phyloP scores from a whole-genome alignment of 1,139 yeast genomes.

The Candida sanyaensis region DNA sequence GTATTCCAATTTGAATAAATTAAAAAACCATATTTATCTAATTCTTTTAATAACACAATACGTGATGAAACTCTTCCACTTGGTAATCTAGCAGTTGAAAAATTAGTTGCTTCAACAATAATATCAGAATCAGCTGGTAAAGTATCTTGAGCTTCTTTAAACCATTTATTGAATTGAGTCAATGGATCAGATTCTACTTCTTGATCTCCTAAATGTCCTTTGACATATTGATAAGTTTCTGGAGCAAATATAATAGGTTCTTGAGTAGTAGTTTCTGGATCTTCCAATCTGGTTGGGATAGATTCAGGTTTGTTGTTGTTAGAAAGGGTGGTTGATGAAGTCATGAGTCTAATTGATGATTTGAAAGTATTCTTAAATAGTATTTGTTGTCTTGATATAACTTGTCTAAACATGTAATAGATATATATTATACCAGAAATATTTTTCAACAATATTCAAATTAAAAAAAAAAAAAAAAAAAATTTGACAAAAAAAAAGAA shows the following conservation, averaged over 20 bases:
- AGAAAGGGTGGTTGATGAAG: constrained; percentile 1
- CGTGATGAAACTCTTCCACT: constrained; percentile 86
- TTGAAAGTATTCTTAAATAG: constrained; percentile 3
- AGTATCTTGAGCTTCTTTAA: constrained; percentile 64
- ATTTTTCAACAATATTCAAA: too few species aligned
- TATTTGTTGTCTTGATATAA: constrained; percentile 1
- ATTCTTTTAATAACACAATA: constrained; percentile 82
- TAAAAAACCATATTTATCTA: constrained; percentile 83
- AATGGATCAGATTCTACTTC: constrained; percentile 66
- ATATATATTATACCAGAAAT: not conserved
- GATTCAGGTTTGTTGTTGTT: not conserved
- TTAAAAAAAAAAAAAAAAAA: too few species aligned
- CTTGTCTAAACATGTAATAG: constrained; percentile 8
- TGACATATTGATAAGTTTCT: constrained; percentile 83
- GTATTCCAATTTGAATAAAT: constrained; percentile 90
- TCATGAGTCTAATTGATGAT: constrained; percentile 6
- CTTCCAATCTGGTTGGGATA: constrained; percentile 7
- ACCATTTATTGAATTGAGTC: constrained; percentile 82
- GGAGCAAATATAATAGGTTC: constrained; percentile 66
- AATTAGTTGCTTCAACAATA: constrained; percentile 77
- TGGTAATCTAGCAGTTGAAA: constrained; percentile 86
- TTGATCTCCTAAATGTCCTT: constrained; percentile 56
- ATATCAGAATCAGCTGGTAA: constrained; percentile 39
- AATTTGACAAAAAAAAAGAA: too few species aligned
- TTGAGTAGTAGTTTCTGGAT: constrained; percentile 17